Evolutionary conservation across 495 filamentous ascomycete species (phyloP).

Genomic region (Trichoderma gamsii): DNA sequence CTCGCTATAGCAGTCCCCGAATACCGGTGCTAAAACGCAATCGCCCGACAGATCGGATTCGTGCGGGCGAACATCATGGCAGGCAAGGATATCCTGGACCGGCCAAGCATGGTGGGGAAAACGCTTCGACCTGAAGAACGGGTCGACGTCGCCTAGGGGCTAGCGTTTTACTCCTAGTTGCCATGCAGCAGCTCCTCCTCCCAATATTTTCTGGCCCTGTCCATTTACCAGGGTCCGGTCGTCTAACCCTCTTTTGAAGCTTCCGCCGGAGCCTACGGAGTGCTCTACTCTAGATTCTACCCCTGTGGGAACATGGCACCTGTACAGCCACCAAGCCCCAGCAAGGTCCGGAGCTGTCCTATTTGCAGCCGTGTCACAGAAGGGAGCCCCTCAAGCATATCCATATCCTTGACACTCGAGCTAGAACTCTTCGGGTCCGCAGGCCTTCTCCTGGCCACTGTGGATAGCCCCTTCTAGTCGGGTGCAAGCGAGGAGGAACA

Average conservation of each 20-base stretch:
- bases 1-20: neutral
- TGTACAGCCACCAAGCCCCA: slow-evolving; percentile 1
- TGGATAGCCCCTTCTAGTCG: slow-evolving; percentile 6
- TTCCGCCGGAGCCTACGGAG: slow-evolving; percentile 1
- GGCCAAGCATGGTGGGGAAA: neutral
- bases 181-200: slow-evolving; percentile 8
- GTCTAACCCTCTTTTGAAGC: slow-evolving; percentile 6
- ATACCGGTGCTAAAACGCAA: slow-evolving; percentile 12
- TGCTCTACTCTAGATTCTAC: neutral
- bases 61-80: slow-evolving; percentile 12
- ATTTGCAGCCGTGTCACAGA: slow-evolving; percentile 10
- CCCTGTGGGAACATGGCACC: neutral
- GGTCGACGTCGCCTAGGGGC: slow-evolving; percentile 1
- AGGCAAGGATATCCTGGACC: slow-evolving; percentile 5
- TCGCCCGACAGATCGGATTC: slow-evolving; percentile 12
- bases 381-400: neutral
- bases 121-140: slow-evolving; percentile 10
- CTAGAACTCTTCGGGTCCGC: slow-evolving; percentile 5
- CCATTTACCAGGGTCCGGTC: neutral
- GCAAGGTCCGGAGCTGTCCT: no score
- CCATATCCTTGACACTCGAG: slow-evolving; percentile 1
- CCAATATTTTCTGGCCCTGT: neutral
- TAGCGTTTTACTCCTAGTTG: slow-evolving; percentile 12
- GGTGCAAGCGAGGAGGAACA: slow-evolving; percentile 13
- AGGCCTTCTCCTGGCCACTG: slow-evolving; percentile 4